phyloP scores from a whole-genome alignment of 163 green algal species.

The Scenedesmus sp. region DNA sequence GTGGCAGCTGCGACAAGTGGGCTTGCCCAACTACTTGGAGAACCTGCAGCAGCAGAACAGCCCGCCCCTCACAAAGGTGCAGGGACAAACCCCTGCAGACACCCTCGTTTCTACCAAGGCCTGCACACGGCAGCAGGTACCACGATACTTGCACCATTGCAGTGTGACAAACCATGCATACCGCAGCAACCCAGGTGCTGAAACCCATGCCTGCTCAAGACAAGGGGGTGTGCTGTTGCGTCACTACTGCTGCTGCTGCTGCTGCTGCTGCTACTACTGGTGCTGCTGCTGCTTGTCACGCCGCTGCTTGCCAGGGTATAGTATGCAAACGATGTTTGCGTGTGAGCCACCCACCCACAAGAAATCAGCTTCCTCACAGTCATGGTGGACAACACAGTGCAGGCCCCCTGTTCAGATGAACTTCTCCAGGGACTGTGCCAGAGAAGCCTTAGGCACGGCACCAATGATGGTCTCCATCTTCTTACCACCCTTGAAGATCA shows the following conservation, averaged over 20 bases:
- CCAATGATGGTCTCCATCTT: constrained; percentile 96
- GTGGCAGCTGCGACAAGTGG: background rate
- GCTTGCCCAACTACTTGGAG: background rate
- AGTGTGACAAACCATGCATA: background rate
- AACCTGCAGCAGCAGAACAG: background rate
- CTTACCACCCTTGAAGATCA: constrained; percentile 79
- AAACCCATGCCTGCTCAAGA: background rate
- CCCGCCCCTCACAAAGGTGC: background rate
- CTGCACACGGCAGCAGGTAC: background rate
- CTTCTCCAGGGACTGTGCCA: constrained; percentile 86
- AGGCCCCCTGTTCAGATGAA: background rate
- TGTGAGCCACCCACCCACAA: background rate
- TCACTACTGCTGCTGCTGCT: background rate
- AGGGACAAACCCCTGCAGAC: background rate
- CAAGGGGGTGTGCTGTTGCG: background rate
- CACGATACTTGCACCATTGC: background rate
- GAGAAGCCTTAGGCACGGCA: constrained; percentile 91
- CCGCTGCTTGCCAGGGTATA: background rate
- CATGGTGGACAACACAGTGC: background rate
- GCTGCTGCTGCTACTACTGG: background rate
- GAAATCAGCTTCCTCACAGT: background rate
- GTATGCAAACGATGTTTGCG: background rate
- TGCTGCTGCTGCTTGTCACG: background rate
- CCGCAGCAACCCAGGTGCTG: background rate
- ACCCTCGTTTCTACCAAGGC: background rate